Base-by-base conservation (phyloP, 106 monocot genomes). In the Posidonia australis region DNA sequence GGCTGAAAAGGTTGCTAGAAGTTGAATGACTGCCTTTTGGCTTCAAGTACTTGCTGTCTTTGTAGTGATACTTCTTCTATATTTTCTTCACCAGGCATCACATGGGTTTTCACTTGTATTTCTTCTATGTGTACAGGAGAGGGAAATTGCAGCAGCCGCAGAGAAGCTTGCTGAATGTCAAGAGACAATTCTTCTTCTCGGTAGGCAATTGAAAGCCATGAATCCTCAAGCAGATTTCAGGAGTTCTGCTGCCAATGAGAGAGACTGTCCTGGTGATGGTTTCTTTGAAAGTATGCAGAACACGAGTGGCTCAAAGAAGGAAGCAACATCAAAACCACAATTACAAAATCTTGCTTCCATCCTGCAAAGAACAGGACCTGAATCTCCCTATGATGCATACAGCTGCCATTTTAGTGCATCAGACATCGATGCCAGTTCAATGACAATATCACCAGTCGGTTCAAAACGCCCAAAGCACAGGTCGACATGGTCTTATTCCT, bases 141-240 rank as follows among this genome's bases (percentile, higher is more conserved):
- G 11, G 48, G 70, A 80, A 52, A 66, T 80, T 25, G 60, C 79
- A 28, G 48, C 75, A 18, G 75, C 79, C 24, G 62, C 74, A 55
- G 70, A 75, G 51, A 75, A 80, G 24, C 79, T 80, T 52, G 79
- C 70, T 28, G 61, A 80, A 43, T 80, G 79, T 56, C 74, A 75
- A 32, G 79, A 80, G 65, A 70, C 79, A 29, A 75, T 80, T 25
- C 44, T 70, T 52, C 68, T 74, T 23, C 79, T 80, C 36, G 62
- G 75, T 44, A 70, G 55, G 42, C 75, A 80, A 51, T 47, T 80
- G 5, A 64, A 80, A 14, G 27, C 71, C 1, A 17, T 80, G 63
- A 62, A 59, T 16, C 71, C 80, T 62, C 67, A 53, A 43, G 22
- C 70, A 21, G 66, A 71, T 12, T 13, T 60, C 10, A 26, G 9